Percentiles rank a stretch among this genome's conserved stretches.
Conservation (phyloP, 179 eudicot species). For the Silene coronaria region DNA sequence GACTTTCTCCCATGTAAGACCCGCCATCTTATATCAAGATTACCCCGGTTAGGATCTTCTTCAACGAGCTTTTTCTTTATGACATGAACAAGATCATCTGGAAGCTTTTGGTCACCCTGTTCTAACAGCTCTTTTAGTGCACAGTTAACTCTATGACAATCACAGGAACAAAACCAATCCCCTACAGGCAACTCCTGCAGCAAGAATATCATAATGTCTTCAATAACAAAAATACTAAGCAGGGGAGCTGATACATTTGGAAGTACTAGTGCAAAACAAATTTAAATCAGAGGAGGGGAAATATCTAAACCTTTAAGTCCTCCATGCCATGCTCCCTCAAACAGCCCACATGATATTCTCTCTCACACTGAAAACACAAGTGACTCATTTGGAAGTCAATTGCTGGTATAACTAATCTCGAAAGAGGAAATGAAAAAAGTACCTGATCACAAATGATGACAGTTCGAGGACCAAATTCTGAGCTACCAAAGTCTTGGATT, state of each 20-base stretch:
- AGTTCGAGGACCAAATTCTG: slow-evolving; percentile 42
- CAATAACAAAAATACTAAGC: not conserved
- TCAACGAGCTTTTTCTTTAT: slow-evolving; percentile 25
- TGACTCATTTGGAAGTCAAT: not conserved
- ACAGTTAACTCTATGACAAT: slow-evolving; percentile 27
- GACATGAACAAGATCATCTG: slow-evolving; percentile 23
- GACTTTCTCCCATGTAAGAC: slow-evolving; percentile 29
- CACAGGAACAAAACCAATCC: slow-evolving; percentile 36
- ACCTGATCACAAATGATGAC: slow-evolving; percentile 51
- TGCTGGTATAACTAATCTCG: not conserved
- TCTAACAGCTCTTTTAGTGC: slow-evolving; percentile 26
- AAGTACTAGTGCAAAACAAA: not conserved
- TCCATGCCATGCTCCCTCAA: slow-evolving; percentile 29
- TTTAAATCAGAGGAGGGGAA: not conserved
- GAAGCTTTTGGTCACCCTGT: slow-evolving; percentile 28
- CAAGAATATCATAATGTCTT: not conserved
- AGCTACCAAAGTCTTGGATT: slow-evolving; percentile 32
- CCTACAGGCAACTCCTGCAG: slow-evolving; percentile 38
- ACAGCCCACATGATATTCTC: slow-evolving; percentile 46
- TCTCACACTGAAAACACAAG: slow-evolving; percentile 36
- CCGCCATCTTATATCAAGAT: slow-evolving; percentile 35
- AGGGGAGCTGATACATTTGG: not conserved
- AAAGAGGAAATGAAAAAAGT: not conserved
- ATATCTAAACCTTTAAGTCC: slow-evolving; percentile 28
- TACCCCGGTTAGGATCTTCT: slow-evolving; percentile 10